These are phyloP conservation scores for Harringtonia aguacate DNA, from an alignment of 2,329 filamentous ascomycete genomes.

Conservation along the genomic window DNA sequence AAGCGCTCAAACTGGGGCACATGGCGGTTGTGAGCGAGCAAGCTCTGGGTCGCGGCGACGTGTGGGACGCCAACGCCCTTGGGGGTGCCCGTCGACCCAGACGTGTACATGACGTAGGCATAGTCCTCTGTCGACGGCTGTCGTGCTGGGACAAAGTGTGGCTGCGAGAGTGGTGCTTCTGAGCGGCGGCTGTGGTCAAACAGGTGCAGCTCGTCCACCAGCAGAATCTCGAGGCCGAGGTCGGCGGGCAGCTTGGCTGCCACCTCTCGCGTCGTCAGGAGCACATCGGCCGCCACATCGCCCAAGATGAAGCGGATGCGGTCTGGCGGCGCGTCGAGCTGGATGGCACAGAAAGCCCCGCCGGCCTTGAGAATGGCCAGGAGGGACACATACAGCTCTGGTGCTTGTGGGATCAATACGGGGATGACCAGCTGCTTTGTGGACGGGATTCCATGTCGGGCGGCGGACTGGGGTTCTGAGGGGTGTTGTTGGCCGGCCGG, in stretches of 20 bases:
- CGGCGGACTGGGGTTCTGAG: too few species aligned
- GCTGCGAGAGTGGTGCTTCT: too few species aligned
- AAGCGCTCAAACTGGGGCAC: conserved; percentile 71
- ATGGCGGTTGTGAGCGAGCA: conserved; percentile 70
- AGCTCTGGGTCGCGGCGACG: conserved; percentile 65
- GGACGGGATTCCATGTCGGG: background rate
- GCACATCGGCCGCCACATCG: conserved; percentile 61
- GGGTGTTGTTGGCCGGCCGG: too few species aligned
- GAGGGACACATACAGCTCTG: conserved; percentile 65
- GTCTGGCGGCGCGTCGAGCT: conserved; percentile 66
- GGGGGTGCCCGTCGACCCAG: conserved; percentile 77
- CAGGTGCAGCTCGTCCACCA: conserved; percentile 18
- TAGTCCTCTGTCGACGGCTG: conserved; percentile 28
- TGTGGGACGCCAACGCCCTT: conserved; percentile 84
- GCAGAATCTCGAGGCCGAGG: conserved; percentile 22
- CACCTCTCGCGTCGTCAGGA: conserved; percentile 51
- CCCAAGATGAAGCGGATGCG: conserved; percentile 68
- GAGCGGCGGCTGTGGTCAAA: background rate
- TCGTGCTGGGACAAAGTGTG: background rate
- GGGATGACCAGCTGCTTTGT: conserved; percentile 48
- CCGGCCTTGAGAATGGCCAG: conserved; percentile 72
- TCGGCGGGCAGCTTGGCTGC: conserved; percentile 26
- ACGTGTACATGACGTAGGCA: conserved; percentile 91
- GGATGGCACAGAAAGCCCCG: conserved; percentile 76
- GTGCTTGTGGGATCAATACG: conserved; percentile 65